Conservation (phyloP, 192 early-diverging fungal genomes). For the Coemansia sp. region DNA sequence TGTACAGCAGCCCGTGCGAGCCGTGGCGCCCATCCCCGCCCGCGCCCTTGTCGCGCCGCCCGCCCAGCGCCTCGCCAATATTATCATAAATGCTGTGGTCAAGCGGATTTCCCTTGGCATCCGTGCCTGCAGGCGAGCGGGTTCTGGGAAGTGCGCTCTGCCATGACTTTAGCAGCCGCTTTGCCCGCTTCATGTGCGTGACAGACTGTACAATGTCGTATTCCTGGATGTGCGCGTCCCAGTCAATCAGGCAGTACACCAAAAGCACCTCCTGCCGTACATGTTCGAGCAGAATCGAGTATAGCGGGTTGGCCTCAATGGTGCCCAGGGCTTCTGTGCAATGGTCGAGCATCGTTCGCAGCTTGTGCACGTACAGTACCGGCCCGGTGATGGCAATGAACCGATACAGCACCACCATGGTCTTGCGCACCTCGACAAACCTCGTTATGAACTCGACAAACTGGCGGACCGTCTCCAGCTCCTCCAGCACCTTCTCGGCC, state of each 20-base stretch:
- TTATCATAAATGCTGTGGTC: slow-evolving; percentile 17
- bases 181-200: slow-evolving; percentile 29
- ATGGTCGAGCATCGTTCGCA: slow-evolving; percentile 23
- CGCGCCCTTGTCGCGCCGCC: slow-evolving; percentile 4
- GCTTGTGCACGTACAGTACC: slow-evolving; percentile 27
- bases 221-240: slow-evolving; percentile 27
- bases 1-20: slow-evolving; percentile 16
- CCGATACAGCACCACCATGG: slow-evolving; percentile 45
- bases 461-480: slow-evolving; percentile 26
- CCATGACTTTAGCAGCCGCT: slow-evolving; percentile 25
- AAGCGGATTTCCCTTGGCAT: no score
- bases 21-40: not conserved
- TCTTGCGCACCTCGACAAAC: slow-evolving; percentile 45
- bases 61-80: slow-evolving; percentile 6
- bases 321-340: slow-evolving; percentile 20
- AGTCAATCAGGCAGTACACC: slow-evolving; percentile 28
- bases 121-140: not conserved
- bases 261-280: slow-evolving; percentile 32
- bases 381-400: slow-evolving; percentile 42
- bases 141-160: slow-evolving; percentile 5
- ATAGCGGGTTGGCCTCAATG: slow-evolving; percentile 22
- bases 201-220: slow-evolving; percentile 38
- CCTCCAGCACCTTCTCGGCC: slow-evolving; percentile 26
- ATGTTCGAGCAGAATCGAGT: slow-evolving; percentile 23
- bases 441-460: slow-evolving; percentile 31